Percentiles rank a stretch among this genome's conserved stretches.
phyloP scores from a whole-genome alignment of 805 yeast species.

The Ogataea henricii region DNA sequence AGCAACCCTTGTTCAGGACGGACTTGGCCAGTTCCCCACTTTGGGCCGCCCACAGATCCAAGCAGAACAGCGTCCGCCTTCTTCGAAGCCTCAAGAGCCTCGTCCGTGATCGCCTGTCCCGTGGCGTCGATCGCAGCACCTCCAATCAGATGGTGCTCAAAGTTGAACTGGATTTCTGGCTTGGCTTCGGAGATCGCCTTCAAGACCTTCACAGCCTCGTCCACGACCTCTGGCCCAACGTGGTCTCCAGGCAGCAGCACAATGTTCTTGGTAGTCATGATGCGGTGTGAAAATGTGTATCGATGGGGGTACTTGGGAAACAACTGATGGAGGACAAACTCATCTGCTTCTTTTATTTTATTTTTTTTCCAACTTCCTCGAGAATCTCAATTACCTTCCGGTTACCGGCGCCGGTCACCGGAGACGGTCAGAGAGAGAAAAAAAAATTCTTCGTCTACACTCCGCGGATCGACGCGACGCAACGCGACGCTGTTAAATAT shows the following conservation, averaged over 20 bases:
- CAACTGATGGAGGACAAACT: too few relatives aligned
- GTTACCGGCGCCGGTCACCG: neutral
- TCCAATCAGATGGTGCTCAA: constrained; percentile 86
- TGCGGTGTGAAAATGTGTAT: neutral
- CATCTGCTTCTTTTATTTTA: too few relatives aligned
- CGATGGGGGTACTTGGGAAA: neutral
- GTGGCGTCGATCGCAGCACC: constrained; percentile 99
- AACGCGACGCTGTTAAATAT: neutral
- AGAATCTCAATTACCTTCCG: neutral
- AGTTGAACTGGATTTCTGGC: constrained; percentile 65
- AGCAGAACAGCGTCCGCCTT: constrained; percentile 90
- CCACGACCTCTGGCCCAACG: constrained; percentile 87
- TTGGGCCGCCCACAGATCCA: constrained; percentile 99
- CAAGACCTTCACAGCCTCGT: constrained; percentile 90
- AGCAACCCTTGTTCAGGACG: constrained; percentile 97
- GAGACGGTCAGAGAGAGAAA: neutral
- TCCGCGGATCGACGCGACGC: constrained; percentile 6
- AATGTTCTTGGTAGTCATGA: constrained; percentile 54
- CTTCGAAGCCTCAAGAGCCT: constrained; percentile 79
- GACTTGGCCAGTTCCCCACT: constrained; percentile 96
- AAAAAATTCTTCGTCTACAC: neutral
- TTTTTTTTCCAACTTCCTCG: neutral
- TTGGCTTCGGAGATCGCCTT: constrained; percentile 68
- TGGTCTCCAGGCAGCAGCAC: constrained; percentile 96
- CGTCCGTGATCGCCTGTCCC: constrained; percentile 89